A percentile compares a stretch with the other conserved stretches of the same genome.
phyloP scores from a whole-genome alignment of 2,329 filamentous ascomycete species.

The Hypoxylon rubiginosum region DNA sequence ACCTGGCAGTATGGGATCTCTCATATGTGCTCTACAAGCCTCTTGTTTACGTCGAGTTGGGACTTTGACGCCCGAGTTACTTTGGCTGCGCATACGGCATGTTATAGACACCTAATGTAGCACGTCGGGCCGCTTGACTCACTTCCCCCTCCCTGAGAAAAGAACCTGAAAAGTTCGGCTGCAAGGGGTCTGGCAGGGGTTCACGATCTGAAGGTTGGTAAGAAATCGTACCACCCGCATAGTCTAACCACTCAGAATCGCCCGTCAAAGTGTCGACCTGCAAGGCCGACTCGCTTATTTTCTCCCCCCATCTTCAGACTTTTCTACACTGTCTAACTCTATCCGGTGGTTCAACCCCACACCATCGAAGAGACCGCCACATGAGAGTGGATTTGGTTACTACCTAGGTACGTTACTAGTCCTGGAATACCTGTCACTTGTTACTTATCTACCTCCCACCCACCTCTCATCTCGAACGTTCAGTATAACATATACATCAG shows the following conservation, averaged over 20 bases:
- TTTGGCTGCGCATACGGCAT: not conserved
- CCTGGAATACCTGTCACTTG: conserved; percentile 15
- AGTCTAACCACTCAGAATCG: conserved; percentile 22
- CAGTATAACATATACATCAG: not conserved
- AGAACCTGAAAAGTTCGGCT: conserved; percentile 14
- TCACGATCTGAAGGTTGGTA: conserved; percentile 29
- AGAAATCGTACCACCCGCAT: conserved; percentile 32
- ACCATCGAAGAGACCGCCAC: conserved; percentile 3
- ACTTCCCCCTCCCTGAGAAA: not conserved
- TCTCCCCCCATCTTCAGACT: conserved; percentile 12
- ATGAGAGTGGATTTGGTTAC: conserved; percentile 17
- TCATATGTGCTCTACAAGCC: not conserved
- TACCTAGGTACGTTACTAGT: conserved; percentile 29
- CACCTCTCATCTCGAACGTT: not conserved
- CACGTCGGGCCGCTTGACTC: not conserved
- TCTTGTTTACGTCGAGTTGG: conserved; percentile 5
- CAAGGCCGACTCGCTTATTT: conserved; percentile 27
- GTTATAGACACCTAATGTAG: not conserved
- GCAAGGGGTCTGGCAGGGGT: conserved; percentile 4
- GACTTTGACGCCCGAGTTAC: conserved; percentile 16
- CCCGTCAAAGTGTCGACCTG: conserved; percentile 24
- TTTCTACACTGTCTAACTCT: conserved; percentile 15
- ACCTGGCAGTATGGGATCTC: not conserved
- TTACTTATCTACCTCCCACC: conserved; percentile 9
- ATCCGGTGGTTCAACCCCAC: conserved; percentile 21